phyloP scores from a whole-genome alignment of 1,139 yeast species.

The Geotrichum fermentans region DNA sequence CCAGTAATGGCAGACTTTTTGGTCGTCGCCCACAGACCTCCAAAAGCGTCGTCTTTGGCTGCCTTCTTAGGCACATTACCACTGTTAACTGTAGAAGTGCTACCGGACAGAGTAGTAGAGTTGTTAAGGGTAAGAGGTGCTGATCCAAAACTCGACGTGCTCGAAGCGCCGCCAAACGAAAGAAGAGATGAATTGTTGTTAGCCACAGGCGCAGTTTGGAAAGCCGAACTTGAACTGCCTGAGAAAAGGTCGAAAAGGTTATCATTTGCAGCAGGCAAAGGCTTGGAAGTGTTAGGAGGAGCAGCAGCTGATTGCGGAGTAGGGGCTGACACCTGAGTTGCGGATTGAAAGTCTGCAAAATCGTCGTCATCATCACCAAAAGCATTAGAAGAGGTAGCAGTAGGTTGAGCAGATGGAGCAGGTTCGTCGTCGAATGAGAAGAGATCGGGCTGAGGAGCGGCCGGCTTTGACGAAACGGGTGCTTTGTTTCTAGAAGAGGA shows the following conservation, averaged over 20 bases:
- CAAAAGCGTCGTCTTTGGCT: slow-evolving; percentile 66
- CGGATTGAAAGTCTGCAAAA: slow-evolving; percentile 90
- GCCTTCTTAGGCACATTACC: slow-evolving; percentile 33
- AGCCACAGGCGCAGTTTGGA: slow-evolving; percentile 11
- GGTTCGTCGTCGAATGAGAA: slow-evolving; percentile 46
- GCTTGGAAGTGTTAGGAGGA: slow-evolving; percentile 28
- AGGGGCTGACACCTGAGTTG: slow-evolving; percentile 38
- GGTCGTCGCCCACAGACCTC: slow-evolving; percentile 56
- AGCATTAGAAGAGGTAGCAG: slow-evolving; percentile 17
- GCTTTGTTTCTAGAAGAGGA: slow-evolving; percentile 19
- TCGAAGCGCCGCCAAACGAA: slow-evolving; percentile 2
- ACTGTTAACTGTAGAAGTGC: slow-evolving; percentile 41
- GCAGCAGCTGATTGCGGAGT: slow-evolving; percentile 17
- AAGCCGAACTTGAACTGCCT: slow-evolving; percentile 14
- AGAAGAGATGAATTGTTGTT: slow-evolving; percentile 2
- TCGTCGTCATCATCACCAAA: slow-evolving; percentile 75
- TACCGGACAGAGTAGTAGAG: slow-evolving; percentile 25
- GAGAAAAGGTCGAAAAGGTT: slow-evolving; percentile 28
- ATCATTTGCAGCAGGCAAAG: slow-evolving; percentile 23
- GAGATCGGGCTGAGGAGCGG: slow-evolving; percentile 43
- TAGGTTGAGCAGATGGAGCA: slow-evolving; percentile 20
- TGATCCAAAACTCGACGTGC: slow-evolving; percentile 21
- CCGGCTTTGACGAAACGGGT: slow-evolving; percentile 26
- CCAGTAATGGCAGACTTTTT: not conserved
- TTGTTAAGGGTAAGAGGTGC: slow-evolving; percentile 27